Percentiles rank a stretch among this genome's conserved stretches.
These are phyloP conservation scores for Barnettozyma siamensis DNA, from an alignment of 805 yeast genomes.

Conservation along the genomic window DNA sequence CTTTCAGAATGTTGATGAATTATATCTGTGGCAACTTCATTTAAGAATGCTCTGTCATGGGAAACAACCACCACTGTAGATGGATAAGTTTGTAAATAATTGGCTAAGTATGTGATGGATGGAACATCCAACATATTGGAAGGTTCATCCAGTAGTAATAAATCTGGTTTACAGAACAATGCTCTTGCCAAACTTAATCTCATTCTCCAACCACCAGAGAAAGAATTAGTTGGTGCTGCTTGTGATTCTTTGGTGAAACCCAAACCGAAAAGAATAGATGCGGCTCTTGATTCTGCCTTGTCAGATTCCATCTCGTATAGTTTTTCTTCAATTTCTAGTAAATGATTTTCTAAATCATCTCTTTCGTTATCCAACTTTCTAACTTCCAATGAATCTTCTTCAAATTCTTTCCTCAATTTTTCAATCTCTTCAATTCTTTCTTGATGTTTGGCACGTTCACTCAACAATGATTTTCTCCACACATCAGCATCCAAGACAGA, in stretches of 20 bases:
- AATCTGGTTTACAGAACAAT: slow-evolving; percentile 92
- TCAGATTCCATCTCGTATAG: slow-evolving; percentile 92
- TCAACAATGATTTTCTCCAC: slow-evolving; percentile 87
- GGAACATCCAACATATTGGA: slow-evolving; percentile 99
- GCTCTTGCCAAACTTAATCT: slow-evolving; percentile 97
- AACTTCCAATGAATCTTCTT: slow-evolving; percentile 67
- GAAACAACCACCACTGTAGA: slow-evolving; percentile 93
- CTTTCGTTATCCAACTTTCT: slow-evolving; percentile 84
- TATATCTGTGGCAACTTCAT: slow-evolving; percentile 97
- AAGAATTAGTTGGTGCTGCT: slow-evolving; percentile 73
- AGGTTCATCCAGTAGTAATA: slow-evolving; percentile 93
- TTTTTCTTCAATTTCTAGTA: slow-evolving; percentile 76
- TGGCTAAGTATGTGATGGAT: slow-evolving; percentile 87
- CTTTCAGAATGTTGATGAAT: slow-evolving; percentile 97
- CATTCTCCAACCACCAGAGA: slow-evolving; percentile 99
- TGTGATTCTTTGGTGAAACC: slow-evolving; percentile 93
- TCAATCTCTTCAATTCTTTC: slow-evolving; percentile 76
- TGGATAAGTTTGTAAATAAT: slow-evolving; percentile 84
- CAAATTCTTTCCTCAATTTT: slow-evolving; percentile 60
- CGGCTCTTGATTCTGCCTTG: slow-evolving; percentile 96
- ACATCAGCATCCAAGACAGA: slow-evolving; percentile 99
- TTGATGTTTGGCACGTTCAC: slow-evolving; percentile 69
- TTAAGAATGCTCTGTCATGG: slow-evolving; percentile 94
- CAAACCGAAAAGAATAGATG: slow-evolving; percentile 84
- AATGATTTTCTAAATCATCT: slow-evolving; percentile 73